Percentiles rank a stretch among this genome's conserved stretches.
phyloP scores from a whole-genome alignment of 2,329 filamentous ascomycete species.

The Colletotrichum noveboracense region DNA sequence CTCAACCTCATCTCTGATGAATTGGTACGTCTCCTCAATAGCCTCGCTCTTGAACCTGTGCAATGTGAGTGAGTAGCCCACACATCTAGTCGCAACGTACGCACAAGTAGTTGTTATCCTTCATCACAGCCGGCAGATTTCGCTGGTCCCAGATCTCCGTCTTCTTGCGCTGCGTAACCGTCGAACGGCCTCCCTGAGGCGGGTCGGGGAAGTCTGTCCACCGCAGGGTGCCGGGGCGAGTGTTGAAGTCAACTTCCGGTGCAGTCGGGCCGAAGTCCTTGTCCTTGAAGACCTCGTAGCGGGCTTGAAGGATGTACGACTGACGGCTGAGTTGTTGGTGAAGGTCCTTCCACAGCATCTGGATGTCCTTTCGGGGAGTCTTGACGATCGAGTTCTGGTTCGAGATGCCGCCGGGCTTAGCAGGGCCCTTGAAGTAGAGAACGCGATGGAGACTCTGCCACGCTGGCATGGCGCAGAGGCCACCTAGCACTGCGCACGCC shows the following conservation, averaged over 20 bases:
- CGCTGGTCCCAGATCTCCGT: conserved; percentile 60
- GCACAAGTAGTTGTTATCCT: conserved; percentile 59
- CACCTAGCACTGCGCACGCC: conserved; percentile 59
- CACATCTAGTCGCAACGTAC: not conserved
- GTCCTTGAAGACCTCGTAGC: conserved; percentile 57
- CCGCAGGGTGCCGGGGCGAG: conserved; percentile 51
- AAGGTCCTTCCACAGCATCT: conserved; percentile 56
- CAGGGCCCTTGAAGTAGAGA: conserved; percentile 57
- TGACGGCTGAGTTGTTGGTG: conserved; percentile 60
- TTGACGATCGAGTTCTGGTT: conserved; percentile 37
- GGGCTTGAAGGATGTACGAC: conserved; percentile 61
- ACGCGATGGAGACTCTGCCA: conserved; percentile 55
- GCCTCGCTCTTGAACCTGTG: conserved; percentile 57
- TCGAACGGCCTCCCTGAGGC: conserved; percentile 45
- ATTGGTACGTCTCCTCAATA: conserved; percentile 58
- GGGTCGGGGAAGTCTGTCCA: conserved; percentile 69
- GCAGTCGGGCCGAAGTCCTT: conserved; percentile 48
- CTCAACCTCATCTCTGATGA: conserved; percentile 59
- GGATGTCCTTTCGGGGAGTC: conserved; percentile 34
- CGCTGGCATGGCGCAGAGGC: conserved; percentile 61
- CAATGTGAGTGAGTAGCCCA: not conserved
- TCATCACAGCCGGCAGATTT: conserved; percentile 51
- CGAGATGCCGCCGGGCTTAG: conserved; percentile 49
- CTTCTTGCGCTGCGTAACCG: conserved; percentile 57
- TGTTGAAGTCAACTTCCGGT: conserved; percentile 43